phyloP scores from a whole-genome alignment of 345 rosid genomes.

The Microcos paniculata region DNA sequence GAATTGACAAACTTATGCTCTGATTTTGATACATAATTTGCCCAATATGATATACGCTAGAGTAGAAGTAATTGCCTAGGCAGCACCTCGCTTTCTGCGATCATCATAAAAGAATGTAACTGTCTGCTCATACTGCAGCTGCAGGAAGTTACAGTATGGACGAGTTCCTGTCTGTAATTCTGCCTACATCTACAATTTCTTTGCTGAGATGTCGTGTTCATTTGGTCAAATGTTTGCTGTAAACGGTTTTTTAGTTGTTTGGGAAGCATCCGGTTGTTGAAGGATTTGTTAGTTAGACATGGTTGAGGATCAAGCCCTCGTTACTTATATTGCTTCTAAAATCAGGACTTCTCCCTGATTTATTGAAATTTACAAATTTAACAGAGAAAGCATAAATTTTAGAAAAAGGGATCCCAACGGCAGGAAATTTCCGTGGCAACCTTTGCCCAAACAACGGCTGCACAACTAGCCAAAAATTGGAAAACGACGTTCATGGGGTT shows the following conservation, averaged over 20 bases:
- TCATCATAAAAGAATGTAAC: neutral
- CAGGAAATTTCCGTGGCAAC: neutral
- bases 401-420: too few relatives aligned
- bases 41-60: neutral
- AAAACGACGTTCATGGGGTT: too few relatives aligned
- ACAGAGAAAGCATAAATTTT: too few relatives aligned
- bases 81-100: neutral
- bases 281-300: neutral
- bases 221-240: neutral
- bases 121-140: neutral
- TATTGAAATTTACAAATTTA: too few relatives aligned
- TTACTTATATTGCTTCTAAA: neutral
- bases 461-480: too few relatives aligned
- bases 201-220: neutral
- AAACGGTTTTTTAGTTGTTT: neutral
- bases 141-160: neutral
- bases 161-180: neutral
- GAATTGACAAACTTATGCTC: neutral
- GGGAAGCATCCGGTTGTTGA: neutral
- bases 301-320: neutral
- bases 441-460: neutral
- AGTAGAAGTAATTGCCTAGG: neutral
- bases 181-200: neutral
- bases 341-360: neutral
- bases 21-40: neutral